Base-by-base conservation (phyloP, 2,329 filamentous ascomycete species). In the Cadophora luteo-olivacea region DNA sequence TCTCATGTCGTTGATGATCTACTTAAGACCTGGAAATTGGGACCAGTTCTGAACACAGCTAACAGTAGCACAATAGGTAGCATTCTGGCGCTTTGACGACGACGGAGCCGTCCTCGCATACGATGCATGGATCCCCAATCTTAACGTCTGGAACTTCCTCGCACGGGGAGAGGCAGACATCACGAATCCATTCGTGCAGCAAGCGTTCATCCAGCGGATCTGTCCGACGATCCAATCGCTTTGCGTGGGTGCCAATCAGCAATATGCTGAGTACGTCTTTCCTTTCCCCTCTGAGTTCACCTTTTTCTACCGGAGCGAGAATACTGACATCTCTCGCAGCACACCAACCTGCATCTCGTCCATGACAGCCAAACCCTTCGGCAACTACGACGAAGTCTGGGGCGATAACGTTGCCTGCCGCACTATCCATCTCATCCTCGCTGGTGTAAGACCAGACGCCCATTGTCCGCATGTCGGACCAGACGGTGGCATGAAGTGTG, bases 41-140 rank as follows among this genome's bases (percentile, higher is more conserved):
- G 19, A n/a, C 22, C 4, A 11, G 45, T 4, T 48, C 22, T 48
- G 29, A 36, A 36, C 55, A 58, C 19, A n/a, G 32, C 55, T 58
- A 14, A 58, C 38, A 12, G 1, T 3, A 33, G n/a, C 11, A 29
- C n/a, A 7, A 55, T 71, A 82, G 12, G 60, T 68, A 5, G 80
- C 81, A 0, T 85, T 84, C 69, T 85, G 82, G 81, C 79, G 78
- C 38, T 82, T 85, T 68, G 81, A 84, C 67, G 76, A 80, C 1
- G 69, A 77, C 4, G 83, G 83, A 51, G 80, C 78, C 19, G 81
- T 83, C 12, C 68, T 79, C 14, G 77, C 80, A 36, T 83, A 82
- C 70, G 81, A 83, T 70, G 81, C 81, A 25, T 82, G 78, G 76
- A 79, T 83, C n/a, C 79, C 80, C 4, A 81, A 80, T 36, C 76